Evolutionary conservation across 2,329 filamentous ascomycete species (phyloP).

Genomic region (Pseudopithomyces maydicus): DNA sequence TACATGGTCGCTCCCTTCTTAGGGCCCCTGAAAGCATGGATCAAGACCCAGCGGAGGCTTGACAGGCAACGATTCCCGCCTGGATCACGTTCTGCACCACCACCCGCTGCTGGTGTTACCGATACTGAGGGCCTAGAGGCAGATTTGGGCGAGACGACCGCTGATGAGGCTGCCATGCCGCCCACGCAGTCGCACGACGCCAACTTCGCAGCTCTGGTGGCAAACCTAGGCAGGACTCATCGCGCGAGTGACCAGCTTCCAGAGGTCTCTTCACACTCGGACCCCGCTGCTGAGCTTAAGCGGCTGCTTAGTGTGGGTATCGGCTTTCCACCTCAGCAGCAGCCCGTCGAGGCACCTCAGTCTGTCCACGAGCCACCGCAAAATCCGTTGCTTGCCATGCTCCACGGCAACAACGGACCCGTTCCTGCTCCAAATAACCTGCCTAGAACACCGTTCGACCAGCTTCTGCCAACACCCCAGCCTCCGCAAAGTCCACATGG

Average conservation of each 20-base stretch:
- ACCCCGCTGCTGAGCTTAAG: slow-evolving; percentile 60
- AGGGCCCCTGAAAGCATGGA: slow-evolving; percentile 85
- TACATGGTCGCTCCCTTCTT: slow-evolving; percentile 98
- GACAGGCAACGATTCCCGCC: slow-evolving; percentile 57
- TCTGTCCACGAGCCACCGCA: slow-evolving; percentile 25
- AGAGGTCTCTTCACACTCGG: slow-evolving; percentile 40
- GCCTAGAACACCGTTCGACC: slow-evolving; percentile 59
- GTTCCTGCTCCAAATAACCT: slow-evolving; percentile 15
- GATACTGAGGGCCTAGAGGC: slow-evolving; percentile 38
- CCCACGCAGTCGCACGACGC: slow-evolving; percentile 18
- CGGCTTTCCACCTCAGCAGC: slow-evolving; percentile 38
- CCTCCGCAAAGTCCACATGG: slow-evolving; percentile 63
- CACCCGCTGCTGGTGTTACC: slow-evolving; percentile 25
- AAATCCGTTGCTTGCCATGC: slow-evolving; percentile 61
- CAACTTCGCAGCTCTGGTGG: slow-evolving; percentile 39
- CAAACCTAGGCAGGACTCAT: slow-evolving; percentile 34
- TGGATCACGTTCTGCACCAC: slow-evolving; percentile 21
- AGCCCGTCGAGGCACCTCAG: slow-evolving; percentile 45
- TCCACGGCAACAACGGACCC: slow-evolving; percentile 43
- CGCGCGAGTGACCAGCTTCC: slow-evolving; percentile 33
- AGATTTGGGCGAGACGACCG: slow-evolving; percentile 34
- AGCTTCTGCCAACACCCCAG: slow-evolving; percentile 55
- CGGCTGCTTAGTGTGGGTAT: slow-evolving; percentile 51
- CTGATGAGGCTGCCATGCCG: slow-evolving; percentile 22
- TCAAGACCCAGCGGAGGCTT: slow-evolving; percentile 79